Conservation (phyloP, 345 rosid species). For the Arabis hirsuta region DNA sequence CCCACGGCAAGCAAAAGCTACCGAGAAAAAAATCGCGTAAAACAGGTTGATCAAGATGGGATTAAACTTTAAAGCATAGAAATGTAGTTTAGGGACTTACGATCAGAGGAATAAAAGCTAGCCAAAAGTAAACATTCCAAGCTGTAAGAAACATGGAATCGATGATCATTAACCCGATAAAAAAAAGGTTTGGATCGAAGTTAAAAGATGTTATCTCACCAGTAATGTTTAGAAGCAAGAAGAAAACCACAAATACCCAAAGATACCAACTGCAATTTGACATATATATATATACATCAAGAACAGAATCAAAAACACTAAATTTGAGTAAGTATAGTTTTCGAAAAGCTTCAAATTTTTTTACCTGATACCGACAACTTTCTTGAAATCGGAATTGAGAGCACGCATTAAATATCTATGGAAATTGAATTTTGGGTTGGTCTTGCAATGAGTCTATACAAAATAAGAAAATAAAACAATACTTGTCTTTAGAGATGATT, state of each 20-base stretch:
- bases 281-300: not conserved
- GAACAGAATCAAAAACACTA: constrained; percentile 15
- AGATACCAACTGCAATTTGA: constrained; percentile 82
- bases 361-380: constrained; percentile 92
- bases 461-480: not conserved
- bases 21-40: not conserved
- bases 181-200: not conserved
- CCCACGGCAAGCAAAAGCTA: constrained; percentile 84
- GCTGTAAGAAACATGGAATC: constrained; percentile 49
- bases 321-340: not conserved
- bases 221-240: constrained; percentile 71
- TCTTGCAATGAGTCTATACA: constrained; percentile 74
- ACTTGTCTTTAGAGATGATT: not conserved
- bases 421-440: constrained; percentile 77
- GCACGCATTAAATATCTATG: constrained; percentile 85
- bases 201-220: constrained; percentile 47
- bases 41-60: not conserved
- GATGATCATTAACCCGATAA: not conserved
- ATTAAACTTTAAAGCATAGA: not conserved
- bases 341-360: not conserved
- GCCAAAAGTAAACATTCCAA: constrained; percentile 84
- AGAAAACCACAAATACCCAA: constrained; percentile 79
- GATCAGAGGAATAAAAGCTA: constrained; percentile 70
- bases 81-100: constrained; percentile 49
- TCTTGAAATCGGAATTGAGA: constrained; percentile 92